Evolutionary conservation across 768 basidiomycete species (phyloP), one percentile per base, ranked within the genome.

Genomic region (Naganishia antarctica): DNA sequence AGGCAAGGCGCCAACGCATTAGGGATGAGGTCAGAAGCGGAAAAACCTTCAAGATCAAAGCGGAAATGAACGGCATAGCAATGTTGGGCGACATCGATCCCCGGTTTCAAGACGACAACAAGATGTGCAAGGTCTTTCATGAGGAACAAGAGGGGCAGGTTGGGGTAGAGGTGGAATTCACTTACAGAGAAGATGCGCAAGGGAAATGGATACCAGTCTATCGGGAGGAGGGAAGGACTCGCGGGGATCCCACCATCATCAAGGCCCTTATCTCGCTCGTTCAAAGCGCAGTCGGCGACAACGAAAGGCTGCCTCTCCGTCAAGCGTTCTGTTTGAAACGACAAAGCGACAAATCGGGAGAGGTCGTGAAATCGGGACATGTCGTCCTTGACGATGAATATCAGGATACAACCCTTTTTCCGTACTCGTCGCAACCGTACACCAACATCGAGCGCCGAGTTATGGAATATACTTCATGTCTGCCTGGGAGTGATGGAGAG

Each of bases 381-480:
- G 15, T 57, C n/a, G 53, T 57, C 6, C 11, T 40, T 1, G 53
- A 57, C 26, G 34, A 57, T 6, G 5, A 8, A 9, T 34, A 57
- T 26, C 53, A 57, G 34, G 53, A 57, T 15, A 16, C 23, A 4
- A 5, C 37, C 1, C 23, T 57, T 1, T 57, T 57, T 7, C 32
- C 12, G n/a, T 57, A 41, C 23, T 23, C 26, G 7, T 9, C 9
- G 3, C 5, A 4, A 23, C 9, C 32, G 1, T 40, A 21, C 37
- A 40, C 53, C 8, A 11, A 15, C 23, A 25, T 8, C 21, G 34
- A 57, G 26, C n/a, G 53, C 1, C 53, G 12, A 18, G 15, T 31
- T 16, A 57, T 57, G 53, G 34, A 57, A 6, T 57, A 32, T 16
- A 57, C 37, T 15, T 57, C 37, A 21, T 57, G 53, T 25, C 11